A percentile compares a stretch with the other conserved stretches of the same genome.
Evolutionary conservation across 495 filamentous ascomycete species (phyloP).

Genomic region (Penicillium paxilli): DNA sequence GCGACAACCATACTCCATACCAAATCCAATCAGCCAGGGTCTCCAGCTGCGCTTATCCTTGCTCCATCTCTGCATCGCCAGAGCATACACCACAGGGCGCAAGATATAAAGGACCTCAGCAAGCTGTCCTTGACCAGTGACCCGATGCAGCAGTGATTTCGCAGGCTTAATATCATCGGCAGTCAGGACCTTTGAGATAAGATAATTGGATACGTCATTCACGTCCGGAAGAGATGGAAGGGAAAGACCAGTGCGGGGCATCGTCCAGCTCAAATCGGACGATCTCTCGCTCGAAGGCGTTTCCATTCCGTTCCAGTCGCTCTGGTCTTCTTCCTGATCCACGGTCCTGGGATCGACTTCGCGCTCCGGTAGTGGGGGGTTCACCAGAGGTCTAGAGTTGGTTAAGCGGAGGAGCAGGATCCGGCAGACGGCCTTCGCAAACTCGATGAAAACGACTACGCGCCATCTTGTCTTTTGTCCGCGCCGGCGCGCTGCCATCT

Average conservation of each 20-base stretch:
- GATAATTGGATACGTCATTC: conserved; percentile 77
- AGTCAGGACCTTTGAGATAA: conserved; percentile 88
- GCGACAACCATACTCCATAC: conserved; percentile 81
- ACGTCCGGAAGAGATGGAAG: conserved; percentile 79
- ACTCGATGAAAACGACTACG: conserved; percentile 83
- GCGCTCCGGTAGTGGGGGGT: conserved; percentile 81
- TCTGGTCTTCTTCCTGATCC: conserved; percentile 52
- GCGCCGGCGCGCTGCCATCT: conserved; percentile 82
- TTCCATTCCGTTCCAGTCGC: conserved; percentile 49
- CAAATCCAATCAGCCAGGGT: conserved; percentile 87
- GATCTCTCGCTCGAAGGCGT: conserved; percentile 46
- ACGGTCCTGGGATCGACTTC: conserved; percentile 66
- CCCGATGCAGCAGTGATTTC: conserved; percentile 72
- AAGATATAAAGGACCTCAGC: conserved; percentile 92
- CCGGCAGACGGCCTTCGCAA: conserved; percentile 83
- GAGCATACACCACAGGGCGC: conserved; percentile 83
- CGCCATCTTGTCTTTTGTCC: conserved; percentile 86
- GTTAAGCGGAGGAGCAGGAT: conserved; percentile 82
- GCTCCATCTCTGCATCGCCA: conserved; percentile 72
- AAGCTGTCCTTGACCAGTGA: conserved; percentile 66
- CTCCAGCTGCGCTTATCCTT: conserved; percentile 69
- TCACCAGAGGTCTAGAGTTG: conserved; percentile 78
- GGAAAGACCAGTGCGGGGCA: conserved; percentile 87
- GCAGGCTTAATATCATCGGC: conserved; percentile 96
- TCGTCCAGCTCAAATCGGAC: conserved; percentile 70